Conservation (phyloP, 1,139 yeast species). For the Spathaspora sp. region DNA sequence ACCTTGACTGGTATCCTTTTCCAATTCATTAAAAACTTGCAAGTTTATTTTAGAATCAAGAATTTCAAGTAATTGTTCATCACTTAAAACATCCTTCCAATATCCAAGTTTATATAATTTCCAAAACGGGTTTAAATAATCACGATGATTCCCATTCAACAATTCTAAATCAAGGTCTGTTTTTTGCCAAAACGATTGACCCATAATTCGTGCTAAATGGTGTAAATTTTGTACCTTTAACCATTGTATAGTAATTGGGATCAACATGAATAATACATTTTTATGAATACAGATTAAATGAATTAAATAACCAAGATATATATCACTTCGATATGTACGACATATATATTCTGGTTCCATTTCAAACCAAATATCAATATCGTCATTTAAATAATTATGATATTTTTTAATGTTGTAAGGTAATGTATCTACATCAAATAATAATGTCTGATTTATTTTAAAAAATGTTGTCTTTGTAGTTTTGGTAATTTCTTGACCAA, state of each 20-base stretch:
- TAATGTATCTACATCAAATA: slow-evolving; percentile 31
- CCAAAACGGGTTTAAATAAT: slow-evolving; percentile 27
- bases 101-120: slow-evolving; percentile 25
- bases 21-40: slow-evolving; percentile 9
- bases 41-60: slow-evolving; percentile 15
- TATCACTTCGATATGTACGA: slow-evolving; percentile 20
- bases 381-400: slow-evolving; percentile 27
- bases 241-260: slow-evolving; percentile 42
- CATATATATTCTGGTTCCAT: slow-evolving; percentile 29
- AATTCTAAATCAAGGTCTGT: slow-evolving; percentile 18
- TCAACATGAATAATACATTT: slow-evolving; percentile 29
- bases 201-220: slow-evolving; percentile 9
- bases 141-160: slow-evolving; percentile 18
- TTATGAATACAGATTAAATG: slow-evolving; percentile 37
- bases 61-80: slow-evolving; percentile 10
- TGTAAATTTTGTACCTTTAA: slow-evolving; percentile 24
- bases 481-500: slow-evolving; percentile 35
- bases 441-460: slow-evolving; percentile 29
- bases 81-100: slow-evolving; percentile 28
- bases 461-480: slow-evolving; percentile 37
- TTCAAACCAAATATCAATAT: slow-evolving; percentile 40
- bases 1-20: slow-evolving; percentile 4
- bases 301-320: slow-evolving; percentile 35
- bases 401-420: not conserved
- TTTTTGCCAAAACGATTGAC: slow-evolving; percentile 30